A percentile compares a stretch with the other conserved stretches of the same genome.
Conservation (phyloP, 148 eudicot species). For the Rhododendron griersonianum region DNA sequence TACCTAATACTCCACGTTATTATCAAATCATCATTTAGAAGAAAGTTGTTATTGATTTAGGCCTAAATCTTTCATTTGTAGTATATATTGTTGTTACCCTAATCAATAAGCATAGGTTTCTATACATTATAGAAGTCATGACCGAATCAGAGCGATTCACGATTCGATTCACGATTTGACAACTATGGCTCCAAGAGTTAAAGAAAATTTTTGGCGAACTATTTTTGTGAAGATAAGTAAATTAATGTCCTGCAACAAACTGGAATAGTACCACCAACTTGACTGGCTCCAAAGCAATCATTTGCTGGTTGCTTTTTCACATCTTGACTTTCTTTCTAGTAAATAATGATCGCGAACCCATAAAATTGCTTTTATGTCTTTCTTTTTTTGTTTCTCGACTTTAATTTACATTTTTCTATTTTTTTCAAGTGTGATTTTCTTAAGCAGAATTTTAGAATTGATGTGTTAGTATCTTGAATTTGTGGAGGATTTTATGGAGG, state of each 20-base stretch:
- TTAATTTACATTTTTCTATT: background rate
- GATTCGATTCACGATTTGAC: too few relatives aligned
- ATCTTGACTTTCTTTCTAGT: background rate
- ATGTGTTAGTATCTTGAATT: background rate
- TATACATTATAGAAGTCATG: too few relatives aligned
- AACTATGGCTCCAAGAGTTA: background rate
- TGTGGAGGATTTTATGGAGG: background rate
- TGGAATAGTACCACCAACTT: background rate
- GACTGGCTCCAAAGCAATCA: background rate
- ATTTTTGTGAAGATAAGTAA: background rate
- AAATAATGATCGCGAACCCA: background rate
- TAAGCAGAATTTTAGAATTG: background rate
- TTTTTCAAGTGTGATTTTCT: background rate
- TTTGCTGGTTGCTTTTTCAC: background rate
- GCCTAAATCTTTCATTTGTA: too few relatives aligned
- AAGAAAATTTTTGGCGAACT: too few relatives aligned
- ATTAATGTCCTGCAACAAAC: background rate
- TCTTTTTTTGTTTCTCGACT: background rate
- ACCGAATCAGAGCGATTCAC: too few relatives aligned
- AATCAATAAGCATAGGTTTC: too few relatives aligned
- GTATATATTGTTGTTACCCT: too few relatives aligned
- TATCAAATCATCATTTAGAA: too few relatives aligned
- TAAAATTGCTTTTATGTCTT: background rate
- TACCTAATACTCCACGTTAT: too few relatives aligned
- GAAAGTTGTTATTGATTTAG: too few relatives aligned